Base-by-base conservation (phyloP, 441 rosid species). In the Viola pubescens region DNA sequence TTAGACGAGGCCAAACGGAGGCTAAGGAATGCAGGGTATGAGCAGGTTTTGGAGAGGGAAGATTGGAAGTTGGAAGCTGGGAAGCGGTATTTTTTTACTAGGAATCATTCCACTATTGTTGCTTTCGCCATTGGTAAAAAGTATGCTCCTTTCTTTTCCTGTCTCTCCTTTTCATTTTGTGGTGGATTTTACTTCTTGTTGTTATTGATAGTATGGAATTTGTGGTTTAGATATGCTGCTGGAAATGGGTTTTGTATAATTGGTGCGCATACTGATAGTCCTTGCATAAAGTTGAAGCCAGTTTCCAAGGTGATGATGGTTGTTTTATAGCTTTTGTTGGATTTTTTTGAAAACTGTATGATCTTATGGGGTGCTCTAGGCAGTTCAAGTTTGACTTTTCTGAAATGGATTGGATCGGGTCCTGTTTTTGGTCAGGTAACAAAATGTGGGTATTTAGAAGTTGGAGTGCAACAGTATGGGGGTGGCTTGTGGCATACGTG, bases 251-350 rank as follows among this genome's bases (percentile, higher is more conserved):
- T 94, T 70, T 84, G 82, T 67, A 76, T 88, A 5, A 76, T 94
- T 0, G 97, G 99, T 49, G 97, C 97, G 13, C 99, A 94, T 55
- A 90, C 97, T 9, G 99, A 94, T 62, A 94, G 99, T 73, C 99
- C 97, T 70, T 94, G 99, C 68, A 58, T 90, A 45, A 94, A 90
- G 72, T 68, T 94, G 70, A 94, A 94, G 83, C 97, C 97, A 60
- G 78, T 86, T 63, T 81, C 96, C 54, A 88, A 84, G 99, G 97
- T 90, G n/a, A 56, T 45, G 7, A 46, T 59, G 38, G 1, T 26
- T 34, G 46, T 37, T 54, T 40, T 7, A 2, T 54, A 43, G 4
- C 4, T 13, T 34, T 52, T 34, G 11, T 45, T 8, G 50, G 39
- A n/a, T 50, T n/a, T 39, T 16, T 34, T 37, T 19, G 19, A 9